Evolutionary conservation across 768 basidiomycete species (phyloP).

Genomic region (Leucosporidium scottii): DNA sequence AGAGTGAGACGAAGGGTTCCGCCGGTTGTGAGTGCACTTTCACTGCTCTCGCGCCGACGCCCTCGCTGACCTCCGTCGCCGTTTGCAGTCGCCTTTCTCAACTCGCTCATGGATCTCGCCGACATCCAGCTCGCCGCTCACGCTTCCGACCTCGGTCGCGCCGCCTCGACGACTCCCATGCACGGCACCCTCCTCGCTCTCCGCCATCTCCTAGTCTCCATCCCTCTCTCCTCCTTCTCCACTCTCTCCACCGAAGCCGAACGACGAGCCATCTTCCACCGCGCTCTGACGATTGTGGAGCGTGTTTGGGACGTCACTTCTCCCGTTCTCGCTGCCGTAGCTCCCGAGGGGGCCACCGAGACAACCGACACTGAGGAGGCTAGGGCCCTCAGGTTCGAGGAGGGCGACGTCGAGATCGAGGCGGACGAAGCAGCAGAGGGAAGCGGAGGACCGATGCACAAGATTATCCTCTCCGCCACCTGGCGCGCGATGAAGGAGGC

Average conservation of each 20-base stretch:
- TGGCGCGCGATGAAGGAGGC: slow-evolving; percentile 34
- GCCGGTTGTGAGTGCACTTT: background rate
- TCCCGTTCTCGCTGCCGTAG: slow-evolving; percentile 20
- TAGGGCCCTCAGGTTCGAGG: slow-evolving; percentile 15
- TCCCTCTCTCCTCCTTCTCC: slow-evolving; percentile 12
- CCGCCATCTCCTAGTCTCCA: slow-evolving; percentile 31
- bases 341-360: slow-evolving; percentile 12
- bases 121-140: slow-evolving; percentile 21
- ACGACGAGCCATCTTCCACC: slow-evolving; percentile 19
- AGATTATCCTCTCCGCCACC: slow-evolving; percentile 28
- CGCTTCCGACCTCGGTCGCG: slow-evolving; percentile 18
- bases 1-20: background rate
- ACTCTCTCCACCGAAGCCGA: slow-evolving; percentile 7
- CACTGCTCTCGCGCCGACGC: background rate
- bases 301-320: slow-evolving; percentile 27
- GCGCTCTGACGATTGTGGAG: slow-evolving; percentile 19
- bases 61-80: background rate
- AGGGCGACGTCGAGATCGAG: background rate
- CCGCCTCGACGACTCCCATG: slow-evolving; percentile 17
- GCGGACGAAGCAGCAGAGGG: background rate
- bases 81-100: slow-evolving; percentile 18
- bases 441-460: slow-evolving; percentile 24
- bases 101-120: slow-evolving; percentile 26
- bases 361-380: slow-evolving; percentile 32
- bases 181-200: slow-evolving; percentile 32